Evolutionary conservation across 768 basidiomycete species (phyloP), one percentile per base, ranked within the genome.

Genomic region (Rhodocollybia butyracea): DNA sequence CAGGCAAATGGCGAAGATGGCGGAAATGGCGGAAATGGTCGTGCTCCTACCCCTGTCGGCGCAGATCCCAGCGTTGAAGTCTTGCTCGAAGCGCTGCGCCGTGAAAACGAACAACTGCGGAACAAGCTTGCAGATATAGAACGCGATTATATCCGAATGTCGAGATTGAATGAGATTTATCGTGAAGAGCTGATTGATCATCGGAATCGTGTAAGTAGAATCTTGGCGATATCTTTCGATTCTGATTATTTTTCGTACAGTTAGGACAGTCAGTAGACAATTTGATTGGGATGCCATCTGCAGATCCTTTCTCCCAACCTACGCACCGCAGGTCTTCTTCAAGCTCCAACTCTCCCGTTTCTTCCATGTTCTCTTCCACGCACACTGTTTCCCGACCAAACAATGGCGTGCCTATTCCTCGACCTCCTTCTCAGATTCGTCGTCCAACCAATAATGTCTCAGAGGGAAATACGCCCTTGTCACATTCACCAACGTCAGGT

Each of bases 171-270:
- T 60, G 91, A 93, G 61, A 80, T 91, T 4, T 94, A 93, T 64
- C 76, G 89, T 29, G 91, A 91, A 69, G 91, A 94, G 68, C 70
- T 94, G 57, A 85, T 94, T 53, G 86, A 89, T 41, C 83, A 89
- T 63, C 71, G 91, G 56, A 74, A 83, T 60, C 75, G 89, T 68
- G 89, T 91, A 70, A 70, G 91, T 79, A 8, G 38, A 46, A 13
- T 55, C 34, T 45, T 55, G 24, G 19, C 58, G 48, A 36, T 38
- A 15, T 31, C 36, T 54, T 34, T 6, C 19, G 15, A 5, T 27
- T 58, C 31, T 34, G 19, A 39, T 11, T 29, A 36, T 40, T n/a
- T 36, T 38, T 41, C 40, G 34, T 38, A 38, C 57, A 91, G 90
- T 73, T 89, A 27, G 87, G 87, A n/a, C 65, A 89, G 46, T 73